These are phyloP conservation scores for Fusarium nodosum DNA, from an alignment of 2,329 filamentous ascomycete species.

Conservation along the genomic window DNA sequence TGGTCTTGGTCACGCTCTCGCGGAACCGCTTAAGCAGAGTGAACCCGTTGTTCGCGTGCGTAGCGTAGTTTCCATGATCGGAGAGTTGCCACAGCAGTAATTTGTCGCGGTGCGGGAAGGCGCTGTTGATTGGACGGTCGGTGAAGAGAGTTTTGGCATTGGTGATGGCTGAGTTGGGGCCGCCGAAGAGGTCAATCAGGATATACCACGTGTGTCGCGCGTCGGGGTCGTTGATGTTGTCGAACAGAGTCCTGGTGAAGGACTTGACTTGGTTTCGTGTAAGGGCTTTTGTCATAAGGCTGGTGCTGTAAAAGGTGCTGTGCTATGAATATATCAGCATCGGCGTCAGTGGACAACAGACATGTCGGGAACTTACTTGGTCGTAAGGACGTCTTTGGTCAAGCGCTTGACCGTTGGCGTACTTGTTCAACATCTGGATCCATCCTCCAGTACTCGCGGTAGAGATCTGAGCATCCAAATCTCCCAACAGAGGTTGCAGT, in stretches of 20 bases:
- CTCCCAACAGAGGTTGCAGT: constrained; percentile 41
- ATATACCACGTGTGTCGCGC: constrained; percentile 44
- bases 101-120: constrained; percentile 59
- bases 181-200: constrained; percentile 52
- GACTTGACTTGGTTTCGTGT: constrained; percentile 41
- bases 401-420: constrained; percentile 35
- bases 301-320: constrained; percentile 51
- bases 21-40: constrained; percentile 54
- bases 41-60: constrained; percentile 54
- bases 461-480: constrained; percentile 26
- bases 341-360: fast-evolving
- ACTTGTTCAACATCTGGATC: constrained; percentile 47
- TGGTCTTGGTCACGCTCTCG: constrained; percentile 50
- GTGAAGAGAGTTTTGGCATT: constrained; percentile 7
- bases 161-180: constrained; percentile 55
- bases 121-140: constrained; percentile 46
- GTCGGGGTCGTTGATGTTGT: constrained; percentile 26
- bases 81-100: constrained; percentile 66
- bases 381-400: constrained; percentile 48
- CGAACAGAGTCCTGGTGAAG: constrained; percentile 40
- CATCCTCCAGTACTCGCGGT: constrained; percentile 42
- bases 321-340: constrained; percentile 41
- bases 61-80: constrained; percentile 53
- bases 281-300: constrained; percentile 50
- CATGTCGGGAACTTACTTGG: constrained; percentile 23